A percentile compares a stretch with the other conserved stretches of the same genome.
Conservation (phyloP, 805 yeast genomes). For the Candida broadrunensis region DNA sequence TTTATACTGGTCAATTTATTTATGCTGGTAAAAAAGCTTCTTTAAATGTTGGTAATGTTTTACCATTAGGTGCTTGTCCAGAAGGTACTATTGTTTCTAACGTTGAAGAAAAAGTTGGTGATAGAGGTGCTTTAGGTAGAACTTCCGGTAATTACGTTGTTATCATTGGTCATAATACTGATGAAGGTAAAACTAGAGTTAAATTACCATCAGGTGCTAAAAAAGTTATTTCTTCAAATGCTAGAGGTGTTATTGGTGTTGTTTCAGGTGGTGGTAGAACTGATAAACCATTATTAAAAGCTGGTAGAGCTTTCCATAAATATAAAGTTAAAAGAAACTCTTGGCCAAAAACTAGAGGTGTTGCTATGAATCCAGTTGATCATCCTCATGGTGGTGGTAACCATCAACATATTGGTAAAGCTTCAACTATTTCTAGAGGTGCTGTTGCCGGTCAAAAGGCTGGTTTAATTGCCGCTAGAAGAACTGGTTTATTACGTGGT, state of each 20-base stretch:
- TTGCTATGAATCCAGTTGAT: slow-evolving; percentile 99
- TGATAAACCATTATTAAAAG: slow-evolving; percentile 99
- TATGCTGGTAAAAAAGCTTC: slow-evolving; percentile 99
- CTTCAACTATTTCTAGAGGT: slow-evolving; percentile 39
- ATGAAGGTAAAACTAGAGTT: slow-evolving; percentile 98
- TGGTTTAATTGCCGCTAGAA: slow-evolving; percentile 38
- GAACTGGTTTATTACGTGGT: slow-evolving; percentile 39
- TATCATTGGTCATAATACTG: slow-evolving; percentile 99
- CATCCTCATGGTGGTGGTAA: slow-evolving; percentile 99
- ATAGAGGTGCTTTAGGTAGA: slow-evolving; percentile 99
- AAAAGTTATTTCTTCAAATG: slow-evolving; percentile 91
- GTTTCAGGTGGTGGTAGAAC: slow-evolving; percentile 99
- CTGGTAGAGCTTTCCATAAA: slow-evolving; percentile 99
- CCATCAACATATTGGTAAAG: slow-evolving; percentile 36
- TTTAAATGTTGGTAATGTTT: slow-evolving; percentile 93
- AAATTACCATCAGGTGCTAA: slow-evolving; percentile 99
- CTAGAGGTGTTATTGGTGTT: slow-evolving; percentile 99
- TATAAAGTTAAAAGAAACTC: slow-evolving; percentile 99
- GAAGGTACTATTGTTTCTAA: slow-evolving; percentile 99
- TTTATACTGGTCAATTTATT: slow-evolving; percentile 98
- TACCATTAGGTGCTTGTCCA: slow-evolving; percentile 96
- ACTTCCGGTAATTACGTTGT: slow-evolving; percentile 99
- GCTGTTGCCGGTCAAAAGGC: slow-evolving; percentile 40
- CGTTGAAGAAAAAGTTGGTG: slow-evolving; percentile 98
- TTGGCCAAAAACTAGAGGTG: slow-evolving; percentile 99